These are phyloP conservation scores for Clavaria fumosa DNA, from an alignment of 768 basidiomycete species.

Conservation along the genomic window DNA sequence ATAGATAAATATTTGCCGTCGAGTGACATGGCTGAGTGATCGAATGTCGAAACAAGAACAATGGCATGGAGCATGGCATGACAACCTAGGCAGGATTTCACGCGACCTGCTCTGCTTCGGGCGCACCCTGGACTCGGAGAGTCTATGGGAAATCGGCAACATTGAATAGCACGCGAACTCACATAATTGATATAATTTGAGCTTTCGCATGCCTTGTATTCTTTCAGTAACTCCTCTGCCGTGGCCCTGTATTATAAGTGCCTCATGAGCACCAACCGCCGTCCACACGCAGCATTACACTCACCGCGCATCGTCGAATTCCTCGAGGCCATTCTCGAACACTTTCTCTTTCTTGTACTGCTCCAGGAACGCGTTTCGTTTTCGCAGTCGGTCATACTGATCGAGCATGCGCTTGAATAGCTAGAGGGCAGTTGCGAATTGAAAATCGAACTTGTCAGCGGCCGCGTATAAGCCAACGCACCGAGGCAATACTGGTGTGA, in stretches of 20 bases:
- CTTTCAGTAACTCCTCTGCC: conserved; percentile 76
- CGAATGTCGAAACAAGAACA: too few species aligned
- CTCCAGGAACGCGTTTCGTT: conserved; percentile 88
- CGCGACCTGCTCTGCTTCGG: not conserved
- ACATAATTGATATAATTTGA: conserved; percentile 87
- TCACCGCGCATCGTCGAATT: conserved; percentile 97
- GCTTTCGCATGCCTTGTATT: conserved; percentile 94
- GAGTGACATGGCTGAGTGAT: too few species aligned
- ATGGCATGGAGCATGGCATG: too few species aligned
- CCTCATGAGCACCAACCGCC: not conserved
- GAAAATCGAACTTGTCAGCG: not conserved
- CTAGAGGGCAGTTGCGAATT: conserved; percentile 23
- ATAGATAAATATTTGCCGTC: not conserved
- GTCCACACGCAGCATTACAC: too few species aligned
- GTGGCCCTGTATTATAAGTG: conserved; percentile 39
- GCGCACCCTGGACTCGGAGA: not conserved
- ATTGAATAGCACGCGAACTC: conserved; percentile 20
- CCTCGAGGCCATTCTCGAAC: conserved; percentile 85
- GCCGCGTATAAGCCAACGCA: conserved; percentile 24
- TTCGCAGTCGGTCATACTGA: conserved; percentile 79
- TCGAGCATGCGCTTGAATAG: conserved; percentile 92
- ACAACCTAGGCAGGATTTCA: too few species aligned
- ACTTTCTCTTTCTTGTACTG: conserved; percentile 96
- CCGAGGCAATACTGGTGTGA: conserved; percentile 95
- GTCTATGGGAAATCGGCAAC: too few species aligned